Evolutionary conservation across 148 eudicot species (phyloP).

Genomic region (Diospyros kaki): DNA sequence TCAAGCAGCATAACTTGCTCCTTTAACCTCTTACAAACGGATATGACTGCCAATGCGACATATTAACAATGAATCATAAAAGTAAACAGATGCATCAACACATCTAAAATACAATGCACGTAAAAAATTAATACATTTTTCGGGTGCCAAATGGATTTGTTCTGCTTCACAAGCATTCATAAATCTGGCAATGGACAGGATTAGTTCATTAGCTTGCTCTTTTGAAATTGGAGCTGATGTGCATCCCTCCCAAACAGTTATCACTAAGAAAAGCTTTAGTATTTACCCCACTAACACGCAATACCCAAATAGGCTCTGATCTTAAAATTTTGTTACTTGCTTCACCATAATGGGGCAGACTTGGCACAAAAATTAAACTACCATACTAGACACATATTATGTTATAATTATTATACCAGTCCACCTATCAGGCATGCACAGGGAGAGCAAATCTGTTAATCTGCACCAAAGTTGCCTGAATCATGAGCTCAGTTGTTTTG

Average conservation of each 20-base stretch:
- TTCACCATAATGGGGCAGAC: background rate
- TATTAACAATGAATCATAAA: background rate
- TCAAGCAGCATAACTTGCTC: conserved; percentile 63
- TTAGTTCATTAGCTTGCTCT: conserved; percentile 52
- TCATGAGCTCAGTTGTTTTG: no score
- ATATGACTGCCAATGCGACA: conserved; percentile 49
- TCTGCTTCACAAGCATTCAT: conserved; percentile 54
- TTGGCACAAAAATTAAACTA: background rate
- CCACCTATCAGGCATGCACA: background rate
- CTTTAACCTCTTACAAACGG: conserved; percentile 78
- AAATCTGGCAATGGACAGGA: conserved; percentile 52
- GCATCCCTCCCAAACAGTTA: conserved; percentile 57
- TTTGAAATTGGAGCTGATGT: conserved; percentile 39
- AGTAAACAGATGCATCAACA: background rate
- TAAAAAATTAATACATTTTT: conserved; percentile 57
- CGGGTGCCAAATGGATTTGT: conserved; percentile 83
- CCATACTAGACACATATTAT: background rate
- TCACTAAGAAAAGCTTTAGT: background rate
- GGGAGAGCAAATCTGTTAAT: no score
- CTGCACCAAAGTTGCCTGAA: no score
- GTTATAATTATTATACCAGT: background rate
- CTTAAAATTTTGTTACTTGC: background rate
- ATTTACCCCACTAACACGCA: background rate
- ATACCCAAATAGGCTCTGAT: background rate
- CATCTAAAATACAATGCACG: background rate